Base-by-base conservation (phyloP, 2,329 filamentous ascomycete genomes). In the Aspergillus hortae region DNA sequence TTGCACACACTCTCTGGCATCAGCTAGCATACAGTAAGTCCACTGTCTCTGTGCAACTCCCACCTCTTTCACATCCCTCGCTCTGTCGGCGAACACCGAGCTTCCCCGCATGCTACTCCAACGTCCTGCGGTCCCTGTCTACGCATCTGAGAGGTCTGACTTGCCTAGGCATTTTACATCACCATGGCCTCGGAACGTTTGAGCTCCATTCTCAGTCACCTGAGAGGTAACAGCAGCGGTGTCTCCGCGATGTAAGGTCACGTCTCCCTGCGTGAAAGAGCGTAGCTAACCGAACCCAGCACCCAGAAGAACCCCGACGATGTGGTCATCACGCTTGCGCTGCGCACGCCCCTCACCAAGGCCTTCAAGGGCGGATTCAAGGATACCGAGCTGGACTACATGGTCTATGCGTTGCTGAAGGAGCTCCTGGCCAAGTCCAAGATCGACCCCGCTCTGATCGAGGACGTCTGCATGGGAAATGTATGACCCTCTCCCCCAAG, bases 241-340 rank as follows among this genome's bases (percentile, higher is more conserved):
- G 73, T 96, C 60, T 82, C 84, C 62, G 78, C 85, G 56, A 89
- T 96, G 92, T 95, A 82, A 79, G 87, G 67, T 10, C 46, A 49
- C 33, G 23, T 15, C 15, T 42, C 45, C 45, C 19, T 19, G 19
- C 19, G 2, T 19, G 19, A 19, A 19, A 19, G 19, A 19, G 19
- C 19, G 19, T 19, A 19, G 19, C 4, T 63, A 48, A 65, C 46
- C n/a, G 48, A 15, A 6, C 10, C 3, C 36, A 96, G 91, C 67
- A 91, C 89, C 52, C 85, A 89, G 63, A 92, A 97, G 80, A 95
- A 95, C 73, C 84, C 92, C 61, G 92, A 97, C 71, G 94, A 99
- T 78, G 82, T 99, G 49, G 94, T 99, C 70, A 96, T 97, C 68
- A 99, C 94, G 6, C 84, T 95, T 53, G 92, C 92, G 25, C 79